Evolutionary conservation across 768 basidiomycete species (phyloP), one percentile per base, ranked within the genome.

Genomic region (Coprinellus micaceus): DNA sequence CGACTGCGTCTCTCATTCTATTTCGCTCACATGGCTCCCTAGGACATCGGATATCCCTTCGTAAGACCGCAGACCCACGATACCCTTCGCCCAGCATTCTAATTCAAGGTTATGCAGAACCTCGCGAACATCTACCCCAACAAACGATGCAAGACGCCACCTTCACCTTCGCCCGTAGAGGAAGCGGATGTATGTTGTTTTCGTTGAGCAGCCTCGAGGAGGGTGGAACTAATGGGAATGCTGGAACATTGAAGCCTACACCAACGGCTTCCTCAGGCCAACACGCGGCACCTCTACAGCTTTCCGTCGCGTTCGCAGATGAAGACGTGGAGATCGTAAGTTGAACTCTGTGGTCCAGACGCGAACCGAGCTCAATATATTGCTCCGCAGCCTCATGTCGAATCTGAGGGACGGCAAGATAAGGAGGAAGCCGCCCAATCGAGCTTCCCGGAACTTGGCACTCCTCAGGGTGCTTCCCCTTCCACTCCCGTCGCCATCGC

Each of bases 101-200:
- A n/a, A n/a, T n/a, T n/a, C n/a, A n/a, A n/a, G n/a, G n/a, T n/a
- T n/a, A n/a, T 49, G 25, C 57, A 81, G 79, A 80, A 81, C 54
- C 71, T 79, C n/a, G 67, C 71, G 2, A 69, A 77, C 53, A 77
- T 80, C 53, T 80, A 81, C 59, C 78, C 79, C 10, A 66, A 68
- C 52, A 76, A 76, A 53, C 66, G 73, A 33, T 66, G 69, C 53
- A 66, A 66, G 61, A 72, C 70, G 33, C 71, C 73, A 12, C 64
- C 72, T 12, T 58, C 68, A 2, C 66, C 67, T 5, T 60, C 65
- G 4, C 61, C 62, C 10, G 40, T 54, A 21, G 33, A 33, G 33
- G 33, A 33, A 6, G 33, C 33, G 33, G 33, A 33, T 6, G 33
- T 33, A 33, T 33, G 33, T 33, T 33, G 7, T 33, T 33, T 33